Conservation (phyloP, 2,329 filamentous ascomycete species). For the Teratosphaeria destructans region DNA sequence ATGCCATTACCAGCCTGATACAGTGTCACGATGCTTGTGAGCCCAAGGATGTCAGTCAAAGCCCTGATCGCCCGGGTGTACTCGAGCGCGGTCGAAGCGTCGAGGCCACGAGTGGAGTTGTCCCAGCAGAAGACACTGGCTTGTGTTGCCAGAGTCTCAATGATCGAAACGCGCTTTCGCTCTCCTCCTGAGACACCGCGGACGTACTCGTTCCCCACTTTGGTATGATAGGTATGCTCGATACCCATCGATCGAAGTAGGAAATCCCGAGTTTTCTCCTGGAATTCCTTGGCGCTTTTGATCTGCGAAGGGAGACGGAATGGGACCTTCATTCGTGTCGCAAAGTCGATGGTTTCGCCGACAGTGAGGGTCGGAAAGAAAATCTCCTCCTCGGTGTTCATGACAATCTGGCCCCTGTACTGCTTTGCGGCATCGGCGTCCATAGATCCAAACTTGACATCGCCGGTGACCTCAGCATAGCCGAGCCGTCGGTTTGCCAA, state of each 20-base stretch:
- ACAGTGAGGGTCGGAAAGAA: conserved; percentile 81
- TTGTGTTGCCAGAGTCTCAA: conserved; percentile 59
- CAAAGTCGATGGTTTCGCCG: conserved; percentile 76
- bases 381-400: conserved; percentile 58
- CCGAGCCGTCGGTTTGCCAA: conserved; percentile 44
- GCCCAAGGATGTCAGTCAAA: conserved; percentile 52
- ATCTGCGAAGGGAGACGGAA: background rate
- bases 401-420: conserved; percentile 76
- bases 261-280: conserved; percentile 52
- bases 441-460: conserved; percentile 54
- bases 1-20: conserved; percentile 64
- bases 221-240: conserved; percentile 65
- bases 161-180: conserved; percentile 58
- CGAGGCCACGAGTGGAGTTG: conserved; percentile 55
- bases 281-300: conserved; percentile 50
- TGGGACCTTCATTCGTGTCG: conserved; percentile 74
- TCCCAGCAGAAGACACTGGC: conserved; percentile 57
- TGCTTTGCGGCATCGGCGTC: conserved; percentile 59
- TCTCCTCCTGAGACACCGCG: conserved; percentile 60
- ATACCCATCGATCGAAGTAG: conserved; percentile 91
- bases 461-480: conserved; percentile 53
- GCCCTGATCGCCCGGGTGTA: conserved; percentile 48
- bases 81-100: conserved; percentile 52
- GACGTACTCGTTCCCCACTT: conserved; percentile 58
- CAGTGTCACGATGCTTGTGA: conserved; percentile 52